Conservation (phyloP, 345 rosid genomes). For the Euclidium syriacum region DNA sequence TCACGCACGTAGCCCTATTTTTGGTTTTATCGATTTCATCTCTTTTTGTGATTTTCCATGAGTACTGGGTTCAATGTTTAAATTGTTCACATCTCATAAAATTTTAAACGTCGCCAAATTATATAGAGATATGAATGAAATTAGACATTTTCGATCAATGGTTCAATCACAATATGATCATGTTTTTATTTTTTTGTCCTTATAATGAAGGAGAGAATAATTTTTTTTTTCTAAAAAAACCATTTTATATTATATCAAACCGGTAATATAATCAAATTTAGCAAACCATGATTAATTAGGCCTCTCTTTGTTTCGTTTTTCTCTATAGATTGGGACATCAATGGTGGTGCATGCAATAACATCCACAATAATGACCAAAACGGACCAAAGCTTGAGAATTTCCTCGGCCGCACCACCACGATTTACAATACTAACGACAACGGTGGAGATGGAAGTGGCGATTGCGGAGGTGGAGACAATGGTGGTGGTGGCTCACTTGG, state of each 20-base stretch:
- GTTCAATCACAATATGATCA: neutral
- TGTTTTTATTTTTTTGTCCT: neutral
- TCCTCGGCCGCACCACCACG: slow-evolving; percentile 56
- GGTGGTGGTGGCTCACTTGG: slow-evolving; percentile 41
- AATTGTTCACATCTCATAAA: neutral
- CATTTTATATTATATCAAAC: neutral
- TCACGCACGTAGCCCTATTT: slow-evolving; percentile 17
- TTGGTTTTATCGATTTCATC: neutral
- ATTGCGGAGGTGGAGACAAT: neutral
- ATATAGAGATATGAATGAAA: neutral
- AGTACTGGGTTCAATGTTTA: slow-evolving; percentile 13
- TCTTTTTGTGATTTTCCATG: slow-evolving; percentile 9
- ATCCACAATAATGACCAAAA: slow-evolving; percentile 25
- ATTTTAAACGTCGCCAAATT: neutral
- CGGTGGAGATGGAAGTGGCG: slow-evolving; percentile 16
- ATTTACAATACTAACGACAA: slow-evolving; percentile 6
- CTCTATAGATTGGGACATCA: slow-evolving; percentile 58
- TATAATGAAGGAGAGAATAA: neutral
- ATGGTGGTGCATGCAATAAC: slow-evolving; percentile 44
- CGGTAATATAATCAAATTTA: neutral
- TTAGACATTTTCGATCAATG: neutral
- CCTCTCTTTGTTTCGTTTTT: neutral
- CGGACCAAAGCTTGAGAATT: slow-evolving; percentile 76
- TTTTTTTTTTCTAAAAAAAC: too few relatives aligned
- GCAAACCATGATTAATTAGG: neutral